Evolutionary conservation across 1,284 basidiomycete genomes (phyloP), one percentile per base, ranked within the genome.

Genomic region (Ganoderma leucocontextum): DNA sequence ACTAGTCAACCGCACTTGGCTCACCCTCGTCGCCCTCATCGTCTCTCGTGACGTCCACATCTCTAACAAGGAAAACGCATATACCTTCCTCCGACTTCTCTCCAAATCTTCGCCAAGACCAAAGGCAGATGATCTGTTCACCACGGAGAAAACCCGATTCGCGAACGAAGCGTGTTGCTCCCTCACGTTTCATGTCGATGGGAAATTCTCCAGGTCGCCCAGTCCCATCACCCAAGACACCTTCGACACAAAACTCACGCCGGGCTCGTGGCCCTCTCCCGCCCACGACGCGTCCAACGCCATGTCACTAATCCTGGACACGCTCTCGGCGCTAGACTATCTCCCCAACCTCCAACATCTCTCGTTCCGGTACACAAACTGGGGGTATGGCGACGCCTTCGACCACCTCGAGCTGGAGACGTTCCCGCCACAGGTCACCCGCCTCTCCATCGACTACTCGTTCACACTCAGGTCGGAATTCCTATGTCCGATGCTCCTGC

Each of bases 351-450:
- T 83, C 33, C 79, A 76, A 4, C 74, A 70, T 12, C 71, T 83
- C 60, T 62, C 75, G 25, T 66, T 83, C 59, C 67, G 78, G 8
- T 83, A 81, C 74, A 70, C 69, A 61, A 76, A 81, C 70, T 79
- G 78, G 75, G 76, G 75, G 33, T 80, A 78, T 73, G 77, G 77
- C 65, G 77, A 80, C 72, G 60, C 81, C n/a, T 79, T 81, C 73
- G 75, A 78, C 47, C 76, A 79, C 35, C 74, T 75, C 55, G 75
- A 76, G 52, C 65, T 80, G n/a, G 44, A 73, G 4, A 64, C 75
- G 25, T 73, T 82, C 49, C 82, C 81, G 1, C 9, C 42, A 22
- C 79, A 80, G 62, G 77, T 80, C 38, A 77, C 72, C n/a, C 69
- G 75, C 57, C 74, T 81, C 29, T 75, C 78, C 41, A 60, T 81